Evolutionary conservation across 345 rosid genomes (phyloP).

Genomic region (Physaria fendleri): DNA sequence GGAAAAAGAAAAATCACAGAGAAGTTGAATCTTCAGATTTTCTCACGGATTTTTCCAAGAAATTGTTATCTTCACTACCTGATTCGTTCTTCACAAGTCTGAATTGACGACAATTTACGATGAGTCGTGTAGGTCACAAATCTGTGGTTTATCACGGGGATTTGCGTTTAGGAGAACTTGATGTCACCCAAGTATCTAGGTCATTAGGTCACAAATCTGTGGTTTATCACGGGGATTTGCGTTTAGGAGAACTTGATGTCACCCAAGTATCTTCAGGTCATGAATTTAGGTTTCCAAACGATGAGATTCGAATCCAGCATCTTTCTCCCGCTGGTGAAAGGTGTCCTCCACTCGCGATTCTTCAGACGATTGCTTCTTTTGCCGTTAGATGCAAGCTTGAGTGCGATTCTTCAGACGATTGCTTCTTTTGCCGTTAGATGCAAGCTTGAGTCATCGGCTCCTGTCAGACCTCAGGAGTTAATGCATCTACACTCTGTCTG

Average conservation of each 20-base stretch:
- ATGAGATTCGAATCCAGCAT: constrained; percentile 86
- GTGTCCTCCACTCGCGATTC: constrained; percentile 88
- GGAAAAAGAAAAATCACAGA: constrained; percentile 6
- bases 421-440: constrained; percentile 78
- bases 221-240: constrained; percentile 71
- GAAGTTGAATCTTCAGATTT: constrained; percentile 13
- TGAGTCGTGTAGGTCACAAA: constrained; percentile 83
- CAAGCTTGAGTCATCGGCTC: constrained; percentile 78
- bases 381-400: constrained; percentile 92
- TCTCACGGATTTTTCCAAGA: constrained; percentile 20
- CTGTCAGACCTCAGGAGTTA: constrained; percentile 49
- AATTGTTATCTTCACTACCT: neutral
- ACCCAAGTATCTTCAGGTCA: constrained; percentile 41
- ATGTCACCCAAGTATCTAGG: constrained; percentile 45
- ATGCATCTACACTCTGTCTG: constrained; percentile 86
- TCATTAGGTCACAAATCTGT: constrained; percentile 66
- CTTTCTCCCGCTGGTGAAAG: constrained; percentile 68
- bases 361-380: constrained; percentile 73
- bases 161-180: constrained; percentile 70
- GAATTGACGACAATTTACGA: constrained; percentile 17
- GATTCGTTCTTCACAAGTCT: neutral
- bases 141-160: constrained; percentile 82
- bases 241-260: constrained; percentile 79
- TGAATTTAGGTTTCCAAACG: constrained; percentile 73
- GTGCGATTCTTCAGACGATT: constrained; percentile 67